Conservation (phyloP, 306 rosid genomes). For the Sphenostylis stenocarpa region DNA sequence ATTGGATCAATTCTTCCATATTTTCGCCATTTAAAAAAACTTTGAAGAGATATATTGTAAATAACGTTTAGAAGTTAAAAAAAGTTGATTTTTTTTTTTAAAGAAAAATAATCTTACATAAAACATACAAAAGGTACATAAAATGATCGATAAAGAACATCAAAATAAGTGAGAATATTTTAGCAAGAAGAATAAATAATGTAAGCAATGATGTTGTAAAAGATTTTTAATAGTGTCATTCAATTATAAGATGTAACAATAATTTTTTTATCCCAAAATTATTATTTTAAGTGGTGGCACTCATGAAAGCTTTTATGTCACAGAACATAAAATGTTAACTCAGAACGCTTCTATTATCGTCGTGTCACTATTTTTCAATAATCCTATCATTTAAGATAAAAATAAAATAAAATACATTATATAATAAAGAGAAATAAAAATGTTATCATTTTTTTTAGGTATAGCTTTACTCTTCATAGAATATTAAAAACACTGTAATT, state of each 20-base stretch:
- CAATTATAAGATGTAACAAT: neutral
- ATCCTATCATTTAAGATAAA: neutral
- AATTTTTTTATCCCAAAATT: neutral
- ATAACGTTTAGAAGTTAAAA: neutral
- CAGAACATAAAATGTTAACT: neutral
- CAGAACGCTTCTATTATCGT: neutral
- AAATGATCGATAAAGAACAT: neutral
- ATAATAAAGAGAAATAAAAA: neutral
- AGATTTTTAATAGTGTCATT: neutral
- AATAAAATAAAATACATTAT: neutral
- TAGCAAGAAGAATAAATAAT: neutral
- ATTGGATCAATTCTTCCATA: neutral
- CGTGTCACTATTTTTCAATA: neutral
- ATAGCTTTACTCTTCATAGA: neutral
- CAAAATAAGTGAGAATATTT: neutral
- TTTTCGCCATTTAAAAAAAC: neutral
- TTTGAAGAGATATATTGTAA: neutral
- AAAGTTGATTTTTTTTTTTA: neutral
- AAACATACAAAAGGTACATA: neutral
- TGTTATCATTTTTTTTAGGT: neutral
- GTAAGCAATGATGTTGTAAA: neutral
- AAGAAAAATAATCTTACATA: neutral
- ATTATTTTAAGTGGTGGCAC: neutral
- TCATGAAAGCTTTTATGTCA: neutral
- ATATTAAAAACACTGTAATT: no score